Evolutionary conservation across 352 stramenopile species (phyloP).

Genomic region (Phytophthora litchii): DNA sequence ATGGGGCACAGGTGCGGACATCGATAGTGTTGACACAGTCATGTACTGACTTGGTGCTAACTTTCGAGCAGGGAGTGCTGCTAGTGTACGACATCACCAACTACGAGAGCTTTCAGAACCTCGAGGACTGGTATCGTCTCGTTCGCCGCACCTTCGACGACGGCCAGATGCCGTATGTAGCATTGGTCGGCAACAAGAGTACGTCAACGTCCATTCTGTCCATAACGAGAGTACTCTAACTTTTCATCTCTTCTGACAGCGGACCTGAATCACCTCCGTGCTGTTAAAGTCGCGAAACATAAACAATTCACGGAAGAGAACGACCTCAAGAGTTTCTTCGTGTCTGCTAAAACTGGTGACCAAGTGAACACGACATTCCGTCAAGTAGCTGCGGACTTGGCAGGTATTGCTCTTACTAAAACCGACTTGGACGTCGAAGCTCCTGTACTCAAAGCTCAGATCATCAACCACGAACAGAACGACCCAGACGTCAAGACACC

Average conservation of each 20-base stretch:
- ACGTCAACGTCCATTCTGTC: conserved; percentile 15
- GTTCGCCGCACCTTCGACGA: conserved; percentile 89
- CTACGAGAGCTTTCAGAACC: conserved; percentile 95
- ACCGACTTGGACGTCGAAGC: conserved; percentile 86
- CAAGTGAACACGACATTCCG: conserved; percentile 89
- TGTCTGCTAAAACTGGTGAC: conserved; percentile 95
- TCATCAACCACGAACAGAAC: conserved; percentile 93
- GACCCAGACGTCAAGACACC: conserved; percentile 88
- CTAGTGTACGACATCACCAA: conserved; percentile 97
- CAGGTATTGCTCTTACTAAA: conserved; percentile 82
- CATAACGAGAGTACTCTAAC: not conserved
- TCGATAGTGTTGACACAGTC: not conserved
- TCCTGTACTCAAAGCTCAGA: conserved; percentile 90
- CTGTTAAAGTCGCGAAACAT: conserved; percentile 89
- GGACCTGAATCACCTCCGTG: conserved; percentile 91
- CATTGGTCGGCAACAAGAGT: conserved; percentile 93
- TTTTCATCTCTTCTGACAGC: conserved; percentile 38
- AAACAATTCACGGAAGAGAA: conserved; percentile 95
- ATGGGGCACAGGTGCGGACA: conserved; percentile 81
- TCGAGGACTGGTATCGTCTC: conserved; percentile 95
- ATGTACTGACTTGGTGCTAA: not conserved
- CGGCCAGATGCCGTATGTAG: conserved; percentile 89
- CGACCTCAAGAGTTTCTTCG: conserved; percentile 90
- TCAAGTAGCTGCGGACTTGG: conserved; percentile 85
- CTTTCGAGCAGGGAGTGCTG: conserved; percentile 70